Evolutionary conservation across 1,284 basidiomycete species (phyloP).

Genomic region (Pyrrhoderma lamaoense): DNA sequence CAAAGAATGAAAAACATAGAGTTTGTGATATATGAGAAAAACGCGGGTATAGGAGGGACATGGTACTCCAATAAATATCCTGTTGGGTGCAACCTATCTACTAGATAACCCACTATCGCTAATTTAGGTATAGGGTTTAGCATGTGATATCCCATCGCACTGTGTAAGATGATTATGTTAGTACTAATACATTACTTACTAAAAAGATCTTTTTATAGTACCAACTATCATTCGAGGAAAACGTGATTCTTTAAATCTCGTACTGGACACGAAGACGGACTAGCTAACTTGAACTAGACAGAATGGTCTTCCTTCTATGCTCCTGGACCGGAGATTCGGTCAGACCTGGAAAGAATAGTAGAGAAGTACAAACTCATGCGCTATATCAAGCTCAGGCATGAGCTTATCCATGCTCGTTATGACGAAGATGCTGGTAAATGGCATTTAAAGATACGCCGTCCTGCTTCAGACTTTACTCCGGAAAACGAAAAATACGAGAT

Average conservation of each 20-base stretch:
- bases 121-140: slow-evolving; percentile 32
- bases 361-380: slow-evolving; percentile 50
- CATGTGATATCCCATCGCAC: too few species aligned
- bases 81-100: slow-evolving; percentile 11
- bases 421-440: slow-evolving; percentile 45
- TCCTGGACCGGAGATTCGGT: slow-evolving; percentile 47
- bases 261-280: background rate
- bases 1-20: slow-evolving; percentile 48
- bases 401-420: slow-evolving; percentile 43
- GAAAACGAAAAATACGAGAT: slow-evolving; percentile 32
- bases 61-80: slow-evolving; percentile 42
- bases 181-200: slow-evolving; percentile 28
- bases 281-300: slow-evolving; percentile 28
- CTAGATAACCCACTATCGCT: background rate
- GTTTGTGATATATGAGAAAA: slow-evolving; percentile 55
- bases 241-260: slow-evolving; percentile 28
- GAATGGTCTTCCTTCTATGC: slow-evolving; percentile 58
- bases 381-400: slow-evolving; percentile 48
- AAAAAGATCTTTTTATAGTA: slow-evolving; percentile 34
- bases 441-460: slow-evolving; percentile 42
- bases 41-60: slow-evolving; percentile 50
- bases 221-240: slow-evolving; percentile 50
- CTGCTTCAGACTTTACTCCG: slow-evolving; percentile 22
- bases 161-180: slow-evolving; percentile 34
- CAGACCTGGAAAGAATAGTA: slow-evolving; percentile 45